Evolutionary conservation across 495 filamentous ascomycete species (phyloP), one percentile per base, ranked within the genome.

Genomic region (Mycothermus thermophilus): DNA sequence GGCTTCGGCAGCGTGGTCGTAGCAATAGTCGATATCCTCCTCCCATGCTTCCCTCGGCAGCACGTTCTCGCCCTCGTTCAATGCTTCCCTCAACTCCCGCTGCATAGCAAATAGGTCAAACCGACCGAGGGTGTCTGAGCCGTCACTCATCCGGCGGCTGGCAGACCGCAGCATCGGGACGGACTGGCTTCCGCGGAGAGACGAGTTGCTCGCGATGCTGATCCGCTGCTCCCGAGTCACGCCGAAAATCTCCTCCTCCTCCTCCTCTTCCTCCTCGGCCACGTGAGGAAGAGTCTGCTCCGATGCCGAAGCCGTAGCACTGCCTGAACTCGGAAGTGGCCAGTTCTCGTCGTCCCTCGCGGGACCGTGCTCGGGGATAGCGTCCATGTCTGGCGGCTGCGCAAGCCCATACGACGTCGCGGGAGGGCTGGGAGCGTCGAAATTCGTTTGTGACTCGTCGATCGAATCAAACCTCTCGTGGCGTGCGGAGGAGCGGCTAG

Each of bases 1-100:
- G 1, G 85, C 84, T 54, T 95, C 88, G 6, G 80, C 83, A 30
- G 78, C 83, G 54, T 90, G 75, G 42, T 93, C 82, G 48, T 95
- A 96, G 52, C 79, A 90, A 54, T 81, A 95, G 52, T 94, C 87
- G 45, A 96, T 88, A 45, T 87, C 85, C 27, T 86, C 83, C 47
- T 96, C 88, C 88, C 88, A 96, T 14, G 67, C 78, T 28, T 75
- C 70, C 24, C 50, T 47, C 5, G 36, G 17, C 6, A 47, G 18
- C 3, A 44, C 37, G n/a, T 75, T 71, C 17, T 69, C 51, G 32
- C 55, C 40, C 11, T 64, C 50, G 3, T 48, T 51, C 21, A 52
- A 11, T 6, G 43, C 46, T 9, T 38, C 50, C 27, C 38, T 43
- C 13, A 59, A 40, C 5, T 52, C 47, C 8, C 48, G 50, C 36